Conservation (phyloP, 1,284 basidiomycete species). For the Anthracocystis panici-leucophaei region DNA sequence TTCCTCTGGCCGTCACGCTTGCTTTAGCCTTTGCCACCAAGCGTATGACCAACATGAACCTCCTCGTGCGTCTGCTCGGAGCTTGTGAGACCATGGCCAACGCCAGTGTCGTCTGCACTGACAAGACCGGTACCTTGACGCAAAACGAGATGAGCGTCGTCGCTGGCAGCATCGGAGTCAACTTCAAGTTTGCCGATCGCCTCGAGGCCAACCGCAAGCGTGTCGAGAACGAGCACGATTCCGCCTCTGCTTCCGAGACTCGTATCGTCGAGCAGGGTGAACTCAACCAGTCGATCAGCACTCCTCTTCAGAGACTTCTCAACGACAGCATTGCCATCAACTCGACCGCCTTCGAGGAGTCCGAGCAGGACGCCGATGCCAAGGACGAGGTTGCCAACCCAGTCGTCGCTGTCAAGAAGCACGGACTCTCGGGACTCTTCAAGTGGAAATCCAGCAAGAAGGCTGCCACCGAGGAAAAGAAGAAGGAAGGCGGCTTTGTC, state of each 20-base stretch:
- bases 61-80: conserved; percentile 92
- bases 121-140: conserved; percentile 87
- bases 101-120: conserved; percentile 93
- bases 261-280: conserved; percentile 85
- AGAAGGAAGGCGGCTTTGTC: conserved; percentile 76
- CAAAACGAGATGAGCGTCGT: conserved; percentile 96
- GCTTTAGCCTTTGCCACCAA: conserved; percentile 97
- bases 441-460: conserved; percentile 33
- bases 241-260: conserved; percentile 72
- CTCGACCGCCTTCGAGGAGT: conserved; percentile 84
- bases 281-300: conserved; percentile 73
- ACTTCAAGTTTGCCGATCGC: conserved; percentile 88
- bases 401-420: conserved; percentile 36
- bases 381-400: conserved; percentile 22
- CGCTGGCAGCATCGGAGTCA: conserved; percentile 90
- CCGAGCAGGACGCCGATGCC: conserved; percentile 71
- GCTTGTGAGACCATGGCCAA: conserved; percentile 99
- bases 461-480: conserved; percentile 33
- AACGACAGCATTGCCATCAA: conserved; percentile 91
- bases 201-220: conserved; percentile 81
- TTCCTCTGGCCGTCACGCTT: conserved; percentile 94
- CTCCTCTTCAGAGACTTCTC: conserved; percentile 78
- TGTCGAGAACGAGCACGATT: conserved; percentile 76
- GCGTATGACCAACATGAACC: conserved; percentile 93
- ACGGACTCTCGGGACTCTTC: conserved; percentile 33